phyloP scores from a whole-genome alignment of 345 rosid species.

The Acer negundo region DNA sequence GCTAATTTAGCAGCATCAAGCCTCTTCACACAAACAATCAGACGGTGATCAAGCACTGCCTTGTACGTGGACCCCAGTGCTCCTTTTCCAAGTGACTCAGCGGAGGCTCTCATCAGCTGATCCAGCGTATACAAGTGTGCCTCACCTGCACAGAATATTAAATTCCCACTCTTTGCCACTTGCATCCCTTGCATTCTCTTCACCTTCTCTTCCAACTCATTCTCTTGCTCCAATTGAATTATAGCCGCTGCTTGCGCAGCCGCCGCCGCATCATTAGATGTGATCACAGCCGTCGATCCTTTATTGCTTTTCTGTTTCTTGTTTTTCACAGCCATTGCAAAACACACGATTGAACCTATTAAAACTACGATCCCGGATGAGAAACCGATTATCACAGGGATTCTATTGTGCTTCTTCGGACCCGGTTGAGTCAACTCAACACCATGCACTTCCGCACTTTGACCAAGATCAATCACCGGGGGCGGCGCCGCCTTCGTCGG shows the following conservation, averaged over 20 bases:
- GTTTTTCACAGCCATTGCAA: constrained; percentile 51
- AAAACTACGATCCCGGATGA: constrained; percentile 49
- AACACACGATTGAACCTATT: constrained; percentile 52
- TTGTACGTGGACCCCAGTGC: constrained; percentile 82
- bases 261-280: constrained; percentile 40
- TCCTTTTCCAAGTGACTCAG: constrained; percentile 91
- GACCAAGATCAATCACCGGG: constrained; percentile 41
- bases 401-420: constrained; percentile 40
- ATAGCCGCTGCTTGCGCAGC: constrained; percentile 55
- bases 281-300: constrained; percentile 27
- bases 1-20: constrained; percentile 70
- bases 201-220: constrained; percentile 79
- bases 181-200: constrained; percentile 64
- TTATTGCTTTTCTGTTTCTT: constrained; percentile 45
- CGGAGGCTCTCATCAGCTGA: constrained; percentile 92
- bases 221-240: constrained; percentile 73
- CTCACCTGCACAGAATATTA: constrained; percentile 89
- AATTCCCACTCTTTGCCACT: constrained; percentile 75
- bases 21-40: constrained; percentile 77
- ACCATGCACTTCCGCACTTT: constrained; percentile 53
- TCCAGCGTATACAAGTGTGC: constrained; percentile 75
- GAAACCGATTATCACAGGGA: constrained; percentile 53
- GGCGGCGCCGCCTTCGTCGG: constrained; percentile 48
- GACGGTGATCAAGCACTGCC: constrained; percentile 75
- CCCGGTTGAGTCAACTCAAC: constrained; percentile 34